phyloP scores from a whole-genome alignment of 2,329 filamentous ascomycete species.

The Pyrenochaeta sp. region DNA sequence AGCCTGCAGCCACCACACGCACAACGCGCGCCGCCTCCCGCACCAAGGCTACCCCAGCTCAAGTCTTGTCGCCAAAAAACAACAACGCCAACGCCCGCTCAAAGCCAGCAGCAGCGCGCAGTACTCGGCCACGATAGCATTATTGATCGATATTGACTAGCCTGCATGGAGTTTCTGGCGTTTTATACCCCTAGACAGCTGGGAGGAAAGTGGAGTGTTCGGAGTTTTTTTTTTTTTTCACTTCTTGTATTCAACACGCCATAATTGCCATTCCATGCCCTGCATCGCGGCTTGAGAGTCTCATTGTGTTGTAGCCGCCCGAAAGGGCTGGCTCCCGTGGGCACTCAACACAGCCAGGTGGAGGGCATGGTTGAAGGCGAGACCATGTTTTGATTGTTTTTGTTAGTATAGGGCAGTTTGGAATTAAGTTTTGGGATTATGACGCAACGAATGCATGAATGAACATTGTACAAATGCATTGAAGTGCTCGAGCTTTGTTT shows the following conservation, averaged over 20 bases:
- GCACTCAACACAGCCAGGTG: slow-evolving; percentile 21
- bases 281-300: slow-evolving; percentile 22
- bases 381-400: not conserved
- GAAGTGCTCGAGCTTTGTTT: not conserved
- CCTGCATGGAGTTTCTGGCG: slow-evolving; percentile 22
- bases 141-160: slow-evolving; percentile 17
- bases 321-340: slow-evolving; percentile 24
- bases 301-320: slow-evolving; percentile 21
- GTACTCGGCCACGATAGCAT: slow-evolving; percentile 28
- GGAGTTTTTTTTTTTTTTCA: slow-evolving; percentile 19
- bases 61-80: slow-evolving; percentile 37
- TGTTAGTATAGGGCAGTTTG: not conserved
- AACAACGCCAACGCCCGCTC: slow-evolving; percentile 22
- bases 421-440: not conserved
- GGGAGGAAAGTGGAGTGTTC: not conserved
- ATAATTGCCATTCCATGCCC: slow-evolving; percentile 1
- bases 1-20: slow-evolving; percentile 19
- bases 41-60: slow-evolving; percentile 21
- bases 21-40: slow-evolving; percentile 36
- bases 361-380: slow-evolving; percentile 6
- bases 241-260: slow-evolving; percentile 2
- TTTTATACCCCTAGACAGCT: slow-evolving; percentile 6
- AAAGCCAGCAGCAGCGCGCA: slow-evolving; percentile 30
- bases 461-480: not conserved
- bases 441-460: slow-evolving; percentile 2